Evolutionary conservation across 2,329 filamentous ascomycete genomes (phyloP), one percentile per base, ranked within the genome.

Genomic region (Neurospora sp.): DNA sequence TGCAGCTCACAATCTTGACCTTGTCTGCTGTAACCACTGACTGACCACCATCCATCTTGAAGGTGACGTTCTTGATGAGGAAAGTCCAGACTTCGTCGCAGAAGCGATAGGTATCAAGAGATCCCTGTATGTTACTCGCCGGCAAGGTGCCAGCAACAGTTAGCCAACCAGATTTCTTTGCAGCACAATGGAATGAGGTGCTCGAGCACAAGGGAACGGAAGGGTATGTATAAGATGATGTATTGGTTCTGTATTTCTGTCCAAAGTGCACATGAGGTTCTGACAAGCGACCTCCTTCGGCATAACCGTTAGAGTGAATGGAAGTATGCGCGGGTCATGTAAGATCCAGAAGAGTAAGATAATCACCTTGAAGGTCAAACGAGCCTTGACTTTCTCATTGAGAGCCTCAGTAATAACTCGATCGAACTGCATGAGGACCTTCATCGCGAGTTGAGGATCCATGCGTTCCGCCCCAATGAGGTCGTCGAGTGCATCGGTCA

Each of bases 31-130:
- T 83, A 15, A 98, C 89, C 0, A 88, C 87, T 72, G 89, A 87
- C 70, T 87, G 88, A 75, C 86, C 86, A 68, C 91, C 93, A 76
- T 98, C 95, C 83, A 98, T 91, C 83, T 99, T 99, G 84, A 99
- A 98, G n/a, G 90, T 93, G 70, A 98, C 94, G 75, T 98, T 96
- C 82, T 97, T 97, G 82, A 99, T 97, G 71, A 99, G 87, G 81
- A 99, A 99, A 1, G 96, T 99, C 96, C 96, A 99, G 71, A 99
- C 96, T 83, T 99, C 96, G 82, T 99, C 96, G 84, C 96, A 99
- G 86, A 99, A 99, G 76, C 96, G 91, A 84, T 99, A 99, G 17
- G 96, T 98, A 80, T 98, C 94, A 73, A 99, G 90, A 78, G 96
- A 96, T 67, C 96, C 96, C 95, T 97, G 76, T 71, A 71, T 58